Conservation (phyloP, 371 early-diverging fungal species). For the Syncephalastrum sp. region DNA sequence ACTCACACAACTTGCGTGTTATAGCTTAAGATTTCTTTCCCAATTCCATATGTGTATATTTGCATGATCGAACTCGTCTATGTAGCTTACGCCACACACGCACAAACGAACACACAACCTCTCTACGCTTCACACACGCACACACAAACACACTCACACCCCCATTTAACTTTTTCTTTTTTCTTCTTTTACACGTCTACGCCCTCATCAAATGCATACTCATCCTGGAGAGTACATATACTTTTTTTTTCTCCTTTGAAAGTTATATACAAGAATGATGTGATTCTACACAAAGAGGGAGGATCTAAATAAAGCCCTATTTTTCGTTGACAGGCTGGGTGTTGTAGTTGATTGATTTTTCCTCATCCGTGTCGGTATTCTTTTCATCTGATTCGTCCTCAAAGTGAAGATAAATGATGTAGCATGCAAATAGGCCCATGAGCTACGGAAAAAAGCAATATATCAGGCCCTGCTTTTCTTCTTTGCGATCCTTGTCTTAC, state of each 20-base stretch:
- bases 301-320: constrained; percentile 4
- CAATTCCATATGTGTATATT: constrained; percentile 2
- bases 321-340: constrained; percentile 2
- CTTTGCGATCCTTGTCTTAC: constrained; percentile 9
- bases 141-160: not conserved
- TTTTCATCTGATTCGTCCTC: constrained; percentile 6
- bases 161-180: not conserved
- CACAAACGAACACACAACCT: constrained; percentile 1
- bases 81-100: constrained; percentile 2
- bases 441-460: not conserved
- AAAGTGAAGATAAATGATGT: constrained; percentile 7
- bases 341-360: not conserved
- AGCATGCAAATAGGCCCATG: constrained; percentile 12
- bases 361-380: not conserved
- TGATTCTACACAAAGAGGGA: constrained; percentile 4
- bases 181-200: constrained; percentile 1
- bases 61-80: constrained; percentile 11
- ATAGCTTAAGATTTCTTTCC: constrained; percentile 2
- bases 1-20: not conserved
- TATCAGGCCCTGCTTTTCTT: not conserved
- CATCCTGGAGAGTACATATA: not conserved
- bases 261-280: constrained; percentile 3
- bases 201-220: not conserved
- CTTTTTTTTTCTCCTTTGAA: constrained; percentile 3
- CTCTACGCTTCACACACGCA: not conserved